Percentiles rank a stretch among this genome's conserved stretches.
phyloP scores from a whole-genome alignment of 768 basidiomycete genomes.

The Boletus barrowsii region DNA sequence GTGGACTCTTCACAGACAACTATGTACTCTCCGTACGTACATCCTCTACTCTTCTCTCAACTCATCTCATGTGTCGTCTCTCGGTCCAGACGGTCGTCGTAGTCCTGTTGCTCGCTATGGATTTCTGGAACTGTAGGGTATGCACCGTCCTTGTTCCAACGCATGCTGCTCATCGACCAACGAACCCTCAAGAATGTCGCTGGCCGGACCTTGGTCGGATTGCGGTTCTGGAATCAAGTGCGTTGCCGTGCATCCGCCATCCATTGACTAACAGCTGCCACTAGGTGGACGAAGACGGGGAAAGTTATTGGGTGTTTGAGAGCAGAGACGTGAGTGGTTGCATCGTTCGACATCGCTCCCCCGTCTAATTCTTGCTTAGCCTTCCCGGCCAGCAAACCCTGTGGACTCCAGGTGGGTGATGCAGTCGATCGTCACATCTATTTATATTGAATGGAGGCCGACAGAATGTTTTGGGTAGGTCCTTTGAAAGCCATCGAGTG shows the following conservation, averaged over 20 bases:
- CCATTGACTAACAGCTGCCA: conserved; percentile 1
- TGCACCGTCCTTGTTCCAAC: conserved; percentile 15
- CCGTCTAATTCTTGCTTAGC: conserved; percentile 42
- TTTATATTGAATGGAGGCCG: conserved; percentile 7
- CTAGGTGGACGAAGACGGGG: conserved; percentile 93
- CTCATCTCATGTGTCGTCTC: background rate
- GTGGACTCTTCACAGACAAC: conserved; percentile 83
- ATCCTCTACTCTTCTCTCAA: background rate
- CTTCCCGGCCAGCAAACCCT: conserved; percentile 83
- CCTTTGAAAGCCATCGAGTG: conserved; percentile 6
- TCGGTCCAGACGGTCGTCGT: conserved; percentile 73
- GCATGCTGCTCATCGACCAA: conserved; percentile 1
- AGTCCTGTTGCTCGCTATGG: conserved; percentile 91
- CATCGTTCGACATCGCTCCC: background rate
- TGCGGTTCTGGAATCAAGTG: conserved; percentile 97
- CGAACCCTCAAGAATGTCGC: conserved; percentile 71
- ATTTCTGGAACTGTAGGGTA: conserved; percentile 98
- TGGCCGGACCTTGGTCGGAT: conserved; percentile 88
- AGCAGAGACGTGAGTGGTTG: conserved; percentile 76
- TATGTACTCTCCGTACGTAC: conserved; percentile 86
- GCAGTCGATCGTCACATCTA: conserved; percentile 2
- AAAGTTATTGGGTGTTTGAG: conserved; percentile 97
- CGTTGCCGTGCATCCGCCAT: background rate
- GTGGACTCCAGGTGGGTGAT: conserved; percentile 75
- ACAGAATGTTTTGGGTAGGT: conserved; percentile 90